phyloP scores from a whole-genome alignment of 2,329 filamentous ascomycete genomes.

The Chaetomium strumarium region DNA sequence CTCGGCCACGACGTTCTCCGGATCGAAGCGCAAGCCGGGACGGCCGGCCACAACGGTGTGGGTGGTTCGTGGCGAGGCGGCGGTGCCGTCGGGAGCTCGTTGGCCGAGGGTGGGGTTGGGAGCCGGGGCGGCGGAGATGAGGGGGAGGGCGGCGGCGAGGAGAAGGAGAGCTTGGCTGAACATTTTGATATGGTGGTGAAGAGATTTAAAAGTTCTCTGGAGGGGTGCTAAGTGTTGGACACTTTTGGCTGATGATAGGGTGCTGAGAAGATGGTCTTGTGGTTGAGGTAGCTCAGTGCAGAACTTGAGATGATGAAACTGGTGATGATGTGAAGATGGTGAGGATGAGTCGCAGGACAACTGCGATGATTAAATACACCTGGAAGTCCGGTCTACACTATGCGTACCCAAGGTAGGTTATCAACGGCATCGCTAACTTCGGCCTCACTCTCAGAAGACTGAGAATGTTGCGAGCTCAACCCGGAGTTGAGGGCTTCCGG shows the following conservation, averaged over 20 bases:
- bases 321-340: neutral
- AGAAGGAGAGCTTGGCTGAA: neutral
- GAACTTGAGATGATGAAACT: neutral
- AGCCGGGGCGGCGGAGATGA: conserved; percentile 10
- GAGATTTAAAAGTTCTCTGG: neutral
- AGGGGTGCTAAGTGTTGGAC: too few species aligned
- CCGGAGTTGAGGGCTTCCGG: too few species aligned
- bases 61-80: conserved; percentile 35
- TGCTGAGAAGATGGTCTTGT: too few species aligned
- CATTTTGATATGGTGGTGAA: neutral
- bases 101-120: conserved; percentile 28
- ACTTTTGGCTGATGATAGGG: too few species aligned
- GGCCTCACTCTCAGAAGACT: too few species aligned
- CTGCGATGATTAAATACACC: neutral
- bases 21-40: conserved; percentile 43
- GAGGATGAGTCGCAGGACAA: neutral
- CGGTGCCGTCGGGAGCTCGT: conserved; percentile 30
- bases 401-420: too few species aligned
- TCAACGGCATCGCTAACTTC: too few species aligned
- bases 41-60: conserved; percentile 43
- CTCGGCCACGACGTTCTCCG: conserved; percentile 43
- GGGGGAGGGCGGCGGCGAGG: neutral
- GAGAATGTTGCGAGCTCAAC: too few species aligned
- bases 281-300: too few species aligned
- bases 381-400: too few species aligned